phyloP scores from a whole-genome alignment of 2,329 filamentous ascomycete species.

The Colletotrichum aenigma region DNA sequence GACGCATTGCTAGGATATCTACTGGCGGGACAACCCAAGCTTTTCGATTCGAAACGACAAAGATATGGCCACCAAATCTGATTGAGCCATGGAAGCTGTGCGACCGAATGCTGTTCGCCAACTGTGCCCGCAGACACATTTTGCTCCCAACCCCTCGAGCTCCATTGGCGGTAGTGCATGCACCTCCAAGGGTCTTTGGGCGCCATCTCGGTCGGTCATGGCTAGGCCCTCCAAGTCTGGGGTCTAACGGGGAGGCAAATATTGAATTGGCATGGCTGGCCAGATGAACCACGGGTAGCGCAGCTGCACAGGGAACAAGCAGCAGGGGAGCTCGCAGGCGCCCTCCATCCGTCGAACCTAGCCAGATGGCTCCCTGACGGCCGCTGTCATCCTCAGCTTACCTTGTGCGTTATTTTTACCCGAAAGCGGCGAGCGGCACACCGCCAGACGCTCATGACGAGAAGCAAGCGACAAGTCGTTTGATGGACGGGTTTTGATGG shows the following conservation, averaged over 20 bases:
- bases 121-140: not conserved
- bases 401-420: not conserved
- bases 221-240: not conserved
- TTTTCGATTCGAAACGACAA: not conserved
- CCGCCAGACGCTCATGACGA: not conserved
- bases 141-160: not conserved
- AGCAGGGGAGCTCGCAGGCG: not conserved
- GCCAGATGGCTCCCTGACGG: not conserved
- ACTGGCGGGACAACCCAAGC: not conserved
- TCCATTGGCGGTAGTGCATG: not conserved
- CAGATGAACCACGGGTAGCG: not conserved
- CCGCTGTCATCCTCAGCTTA: constrained; percentile 13
- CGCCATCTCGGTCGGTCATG: not conserved
- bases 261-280: not conserved
- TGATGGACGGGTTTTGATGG: not conserved
- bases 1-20: not conserved
- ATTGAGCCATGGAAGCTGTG: not conserved
- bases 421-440: not conserved
- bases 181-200: not conserved
- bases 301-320: not conserved
- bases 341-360: not conserved
- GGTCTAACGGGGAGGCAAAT: not conserved
- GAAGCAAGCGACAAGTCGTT: not conserved
- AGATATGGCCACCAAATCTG: not conserved
- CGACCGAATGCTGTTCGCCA: not conserved